A percentile compares a stretch with the other conserved stretches of the same genome.
phyloP scores from a whole-genome alignment of 495 filamentous ascomycete species.

The Penicillium pancosmium region DNA sequence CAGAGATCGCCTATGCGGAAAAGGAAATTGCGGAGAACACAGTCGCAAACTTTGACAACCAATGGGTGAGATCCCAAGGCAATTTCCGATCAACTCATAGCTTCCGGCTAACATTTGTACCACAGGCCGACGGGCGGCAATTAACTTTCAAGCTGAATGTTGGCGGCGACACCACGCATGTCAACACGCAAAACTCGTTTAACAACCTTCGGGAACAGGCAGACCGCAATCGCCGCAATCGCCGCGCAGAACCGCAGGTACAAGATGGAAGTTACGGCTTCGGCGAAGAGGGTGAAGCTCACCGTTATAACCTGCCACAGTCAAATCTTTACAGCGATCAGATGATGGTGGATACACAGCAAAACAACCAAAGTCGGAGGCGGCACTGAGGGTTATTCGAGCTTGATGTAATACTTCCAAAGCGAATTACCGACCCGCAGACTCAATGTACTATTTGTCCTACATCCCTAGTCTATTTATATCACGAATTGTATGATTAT shows the following conservation, averaged over 20 bases:
- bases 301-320: constrained; percentile 3
- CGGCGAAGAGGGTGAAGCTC: constrained; percentile 36
- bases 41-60: constrained; percentile 82
- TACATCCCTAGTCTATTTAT: constrained; percentile 1
- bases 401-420: background rate
- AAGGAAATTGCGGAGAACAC: constrained; percentile 78
- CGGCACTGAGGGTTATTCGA: constrained; percentile 2
- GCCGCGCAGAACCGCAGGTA: constrained; percentile 49
- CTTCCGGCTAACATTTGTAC: constrained; percentile 22
- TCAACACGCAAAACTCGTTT: constrained; percentile 38
- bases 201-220: constrained; percentile 48
- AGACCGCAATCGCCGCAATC: constrained; percentile 48
- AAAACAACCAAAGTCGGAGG: constrained; percentile 21
- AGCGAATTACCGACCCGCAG: background rate
- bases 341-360: constrained; percentile 46
- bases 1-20: constrained; percentile 80
- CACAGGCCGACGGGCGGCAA: constrained; percentile 81
- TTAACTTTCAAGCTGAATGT: constrained; percentile 75
- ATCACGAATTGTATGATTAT: constrained; percentile 34
- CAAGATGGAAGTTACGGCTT: constrained; percentile 68
- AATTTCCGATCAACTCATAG: background rate
- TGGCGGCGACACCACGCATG: constrained; percentile 29
- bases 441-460: background rate
- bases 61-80: constrained; percentile 60
- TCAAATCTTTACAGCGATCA: constrained; percentile 44